phyloP scores from a whole-genome alignment of 345 rosid species.

The Cardamine resedifolia region DNA sequence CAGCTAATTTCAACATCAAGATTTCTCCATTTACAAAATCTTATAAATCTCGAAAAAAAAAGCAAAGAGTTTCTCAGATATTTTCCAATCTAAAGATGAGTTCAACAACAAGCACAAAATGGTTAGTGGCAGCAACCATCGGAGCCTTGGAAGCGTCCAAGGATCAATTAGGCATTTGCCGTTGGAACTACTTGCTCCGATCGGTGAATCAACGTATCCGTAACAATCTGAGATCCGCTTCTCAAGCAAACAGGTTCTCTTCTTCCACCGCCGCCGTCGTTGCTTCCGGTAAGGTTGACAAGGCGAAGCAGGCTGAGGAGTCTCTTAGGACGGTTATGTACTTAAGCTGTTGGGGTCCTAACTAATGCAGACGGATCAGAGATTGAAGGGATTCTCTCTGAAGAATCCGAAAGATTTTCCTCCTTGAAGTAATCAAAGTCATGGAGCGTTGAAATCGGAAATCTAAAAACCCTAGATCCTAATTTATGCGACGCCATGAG shows the following conservation, averaged over 20 bases:
- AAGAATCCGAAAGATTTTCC: background rate
- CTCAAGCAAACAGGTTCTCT: constrained; percentile 39
- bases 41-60: too few species aligned
- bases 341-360: constrained; percentile 88
- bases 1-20: background rate
- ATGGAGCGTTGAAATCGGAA: background rate
- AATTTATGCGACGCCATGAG: background rate
- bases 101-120: constrained; percentile 43
- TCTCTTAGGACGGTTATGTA: constrained; percentile 75
- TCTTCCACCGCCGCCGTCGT: constrained; percentile 5
- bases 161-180: constrained; percentile 49
- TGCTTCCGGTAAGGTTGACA: constrained; percentile 22
- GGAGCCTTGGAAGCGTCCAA: constrained; percentile 57
- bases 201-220: constrained; percentile 41
- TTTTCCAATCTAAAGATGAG: constrained; percentile 20
- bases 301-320: constrained; percentile 58
- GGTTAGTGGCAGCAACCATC: constrained; percentile 55
- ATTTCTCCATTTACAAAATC: too few species aligned
- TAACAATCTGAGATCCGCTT: constrained; percentile 37
- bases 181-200: constrained; percentile 49
- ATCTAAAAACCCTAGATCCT: background rate
- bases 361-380: background rate
- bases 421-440: background rate
- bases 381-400: background rate
- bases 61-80: background rate